Evolutionary conservation across 106 monocot genomes (phyloP).

Genomic region (Dactylorhiza incarnata): DNA sequence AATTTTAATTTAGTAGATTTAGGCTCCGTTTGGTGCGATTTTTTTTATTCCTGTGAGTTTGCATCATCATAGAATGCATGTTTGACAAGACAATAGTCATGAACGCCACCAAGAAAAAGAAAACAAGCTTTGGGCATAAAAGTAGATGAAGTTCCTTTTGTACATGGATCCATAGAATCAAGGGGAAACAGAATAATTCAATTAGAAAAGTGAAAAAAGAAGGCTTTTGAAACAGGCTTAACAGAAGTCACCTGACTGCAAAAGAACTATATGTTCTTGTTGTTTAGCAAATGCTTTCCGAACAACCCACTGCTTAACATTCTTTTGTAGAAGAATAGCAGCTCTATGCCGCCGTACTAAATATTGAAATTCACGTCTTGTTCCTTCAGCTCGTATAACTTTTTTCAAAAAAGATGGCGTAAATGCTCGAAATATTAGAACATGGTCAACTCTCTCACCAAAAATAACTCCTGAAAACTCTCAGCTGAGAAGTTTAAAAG

Average conservation of each 20-base stretch:
- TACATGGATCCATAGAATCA: no score
- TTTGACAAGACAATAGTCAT: no score
- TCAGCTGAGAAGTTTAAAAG: neutral
- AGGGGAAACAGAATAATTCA: neutral
- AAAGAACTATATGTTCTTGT: slow-evolving; percentile 20
- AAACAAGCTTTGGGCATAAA: no score
- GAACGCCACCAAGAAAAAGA: no score
- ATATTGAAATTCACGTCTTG: slow-evolving; percentile 27
- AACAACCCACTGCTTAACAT: slow-evolving; percentile 39
- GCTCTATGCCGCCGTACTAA: no score
- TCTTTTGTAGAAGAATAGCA: slow-evolving; percentile 45
- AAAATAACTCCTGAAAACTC: neutral
- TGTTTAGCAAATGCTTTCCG: slow-evolving; percentile 19
- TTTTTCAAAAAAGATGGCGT: neutral
- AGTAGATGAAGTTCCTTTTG: no score
- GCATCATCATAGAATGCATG: no score
- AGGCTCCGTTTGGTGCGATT: no score
- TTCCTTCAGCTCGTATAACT: slow-evolving; percentile 57
- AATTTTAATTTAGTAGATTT: no score
- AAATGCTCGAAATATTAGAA: neutral
- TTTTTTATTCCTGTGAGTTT: no score
- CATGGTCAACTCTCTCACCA: no score
- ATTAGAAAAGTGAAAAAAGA: neutral
- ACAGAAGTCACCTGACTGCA: slow-evolving; percentile 51
- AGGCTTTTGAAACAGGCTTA: neutral